Evolutionary conservation across 2,329 filamentous ascomycete genomes (phyloP), one percentile per base, ranked within the genome.

Genomic region (Colletotrichum sp.): DNA sequence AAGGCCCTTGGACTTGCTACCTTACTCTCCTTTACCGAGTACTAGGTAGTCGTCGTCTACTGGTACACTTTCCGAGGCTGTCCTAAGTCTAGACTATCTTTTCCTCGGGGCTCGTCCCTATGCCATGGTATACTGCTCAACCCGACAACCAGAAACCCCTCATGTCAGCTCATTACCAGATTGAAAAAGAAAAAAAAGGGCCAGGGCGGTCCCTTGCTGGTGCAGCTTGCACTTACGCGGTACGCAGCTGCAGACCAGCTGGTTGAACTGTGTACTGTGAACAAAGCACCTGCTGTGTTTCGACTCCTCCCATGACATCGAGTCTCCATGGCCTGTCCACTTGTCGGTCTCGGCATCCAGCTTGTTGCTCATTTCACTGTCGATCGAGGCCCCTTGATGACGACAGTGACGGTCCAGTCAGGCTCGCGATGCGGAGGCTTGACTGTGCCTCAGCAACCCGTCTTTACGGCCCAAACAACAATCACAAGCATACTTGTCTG

Each of bases 11-110:
- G 32, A 27, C 32, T 59, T 69, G 49, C 15, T 57, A 59, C 52
- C 52, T 66, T 19, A 27, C 49, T 61, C 36, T 16, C 55, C 34
- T 63, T 36, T 57, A 55, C 69, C 69, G 69, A 63, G 69, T 67
- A 72, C 27, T 72, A 75, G 69, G 63, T 68, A 72, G 32, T 67
- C 69, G 72, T 66, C 72, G 55, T 62, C 34, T 70, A 32, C 22
- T 30, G 32, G 29, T 25, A 62, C 55, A 5, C 25, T 15, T 11
- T 49, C 25, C 57, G 36, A 49, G 34, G 15, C 55, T 39, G 69
- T 49, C 69, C 49, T 55, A 69, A 16, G 27, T 52, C 39, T 55
- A 36, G 63, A 27, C 69, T 22, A 32, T n/a, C 19, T 49, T 49
- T 49, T 22, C 9, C 22, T 59, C 39, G 19, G 39, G 39, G 39